Evolutionary conservation across 352 stramenopile genomes (phyloP).

Genomic region (Pythium sukuiense): DNA sequence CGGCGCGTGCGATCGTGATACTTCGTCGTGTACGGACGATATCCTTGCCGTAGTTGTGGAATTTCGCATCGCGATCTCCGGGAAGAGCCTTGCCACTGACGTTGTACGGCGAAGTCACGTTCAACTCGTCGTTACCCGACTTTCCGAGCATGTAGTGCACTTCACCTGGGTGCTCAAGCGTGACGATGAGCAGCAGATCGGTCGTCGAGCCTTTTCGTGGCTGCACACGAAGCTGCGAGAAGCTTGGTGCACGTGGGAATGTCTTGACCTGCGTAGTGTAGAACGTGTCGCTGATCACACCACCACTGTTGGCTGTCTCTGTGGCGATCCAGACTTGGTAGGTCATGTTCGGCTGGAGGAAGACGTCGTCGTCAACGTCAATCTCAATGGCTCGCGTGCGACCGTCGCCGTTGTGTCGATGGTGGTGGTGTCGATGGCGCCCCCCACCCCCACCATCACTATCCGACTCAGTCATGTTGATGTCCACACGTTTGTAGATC

Average conservation of each 20-base stretch:
- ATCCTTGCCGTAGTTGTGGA: constrained; percentile 62
- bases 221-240: constrained; percentile 42
- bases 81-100: constrained; percentile 57
- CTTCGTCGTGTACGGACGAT: constrained; percentile 53
- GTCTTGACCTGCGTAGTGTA: constrained; percentile 42
- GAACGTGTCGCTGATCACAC: constrained; percentile 60
- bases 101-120: constrained; percentile 74
- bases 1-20: constrained; percentile 32
- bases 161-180: constrained; percentile 58
- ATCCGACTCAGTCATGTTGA: constrained; percentile 22
- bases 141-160: constrained; percentile 73
- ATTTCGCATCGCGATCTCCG: constrained; percentile 33
- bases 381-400: not conserved
- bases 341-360: constrained; percentile 29
- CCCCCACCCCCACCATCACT: not conserved
- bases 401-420: constrained; percentile 3
- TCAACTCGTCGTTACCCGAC: constrained; percentile 60
- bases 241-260: constrained; percentile 40
- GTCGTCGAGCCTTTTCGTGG: constrained; percentile 76
- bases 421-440: constrained; percentile 12
- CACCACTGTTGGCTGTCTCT: constrained; percentile 29
- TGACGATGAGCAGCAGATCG: constrained; percentile 58
- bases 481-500: constrained; percentile 33
- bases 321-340: constrained; percentile 33
- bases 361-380: constrained; percentile 39